Base-by-base conservation (phyloP, 768 basidiomycete species). In the Lactifluus piperatus region DNA sequence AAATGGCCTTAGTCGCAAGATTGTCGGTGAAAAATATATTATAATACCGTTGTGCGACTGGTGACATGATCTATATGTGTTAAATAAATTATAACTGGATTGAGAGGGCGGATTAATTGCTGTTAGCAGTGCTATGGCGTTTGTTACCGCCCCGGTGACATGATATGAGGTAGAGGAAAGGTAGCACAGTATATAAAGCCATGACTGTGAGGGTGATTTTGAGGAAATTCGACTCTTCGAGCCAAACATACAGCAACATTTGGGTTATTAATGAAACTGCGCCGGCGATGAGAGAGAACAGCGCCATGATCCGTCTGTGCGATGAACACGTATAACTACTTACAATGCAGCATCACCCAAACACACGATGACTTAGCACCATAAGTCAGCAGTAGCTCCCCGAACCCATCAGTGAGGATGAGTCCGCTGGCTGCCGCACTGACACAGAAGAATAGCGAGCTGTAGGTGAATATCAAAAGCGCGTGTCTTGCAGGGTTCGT, bases 341-440 rank as follows among this genome's bases (percentile, higher is more conserved):
- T 49, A 63, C 62, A 63, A 20, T 63, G 62, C 53, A 58, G 56
- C 62, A 63, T 61, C 22, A 61, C 36, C 62, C 62, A 63, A 2
- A 54, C 44, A 43, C 53, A 59, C 18, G 59, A 62, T 48, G 29
- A 43, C 14, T 54, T 60, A 2, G 62, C 62, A 18, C 62, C 62
- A 36, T 63, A 63, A 2, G 13, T 43, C 10, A 55, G 59, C 4
- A 63, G 36, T 26, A 63, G 44, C 34, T 51, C 57, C 4, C 61
- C 56, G 18, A 64, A 62, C 30, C 58, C 56, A 26, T 58, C 61
- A 20, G 43, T 64, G 1, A 64, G 61, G 37, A 64, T 52, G 39
- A 62, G 57, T 13, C 61, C 62, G 53, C 61, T 62, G 44, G 55
- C 36, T 5, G 60, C 54, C 1, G 61, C 61, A 54, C 61, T 62